phyloP scores from a whole-genome alignment of 768 basidiomycete genomes.

The Panellus pusillus region DNA sequence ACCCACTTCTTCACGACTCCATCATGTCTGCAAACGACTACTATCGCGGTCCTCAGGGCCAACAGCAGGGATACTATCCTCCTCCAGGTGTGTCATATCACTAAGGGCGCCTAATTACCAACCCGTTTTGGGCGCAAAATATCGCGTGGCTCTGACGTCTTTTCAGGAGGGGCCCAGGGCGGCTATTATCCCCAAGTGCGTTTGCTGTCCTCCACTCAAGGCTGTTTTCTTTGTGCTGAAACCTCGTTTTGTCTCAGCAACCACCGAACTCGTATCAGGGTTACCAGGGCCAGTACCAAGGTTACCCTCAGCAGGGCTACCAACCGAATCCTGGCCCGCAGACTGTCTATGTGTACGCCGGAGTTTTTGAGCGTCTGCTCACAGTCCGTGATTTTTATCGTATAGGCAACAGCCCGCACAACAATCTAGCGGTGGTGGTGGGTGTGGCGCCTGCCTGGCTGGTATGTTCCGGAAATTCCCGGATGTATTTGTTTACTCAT shows the following conservation, averaged over 20 bases:
- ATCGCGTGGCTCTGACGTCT: constrained; percentile 4
- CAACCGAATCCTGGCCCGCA: constrained; percentile 59
- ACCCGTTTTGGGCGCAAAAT: neutral
- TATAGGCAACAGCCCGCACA: constrained; percentile 49
- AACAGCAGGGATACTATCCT: constrained; percentile 55
- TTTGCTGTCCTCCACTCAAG: neutral
- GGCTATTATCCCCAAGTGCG: constrained; percentile 65
- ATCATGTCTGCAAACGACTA: constrained; percentile 77
- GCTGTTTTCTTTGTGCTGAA: neutral
- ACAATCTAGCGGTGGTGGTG: constrained; percentile 44
- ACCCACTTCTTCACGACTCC: neutral
- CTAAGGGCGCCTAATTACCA: constrained; percentile 14
- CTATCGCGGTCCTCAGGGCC: constrained; percentile 45
- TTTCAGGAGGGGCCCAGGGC: constrained; percentile 48
- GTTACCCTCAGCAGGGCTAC: constrained; percentile 60
- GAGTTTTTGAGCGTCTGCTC: neutral
- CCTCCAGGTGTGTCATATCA: constrained; percentile 42
- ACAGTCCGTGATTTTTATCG: constrained; percentile 1
- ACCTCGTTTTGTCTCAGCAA: constrained; percentile 41
- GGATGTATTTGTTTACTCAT: too few relatives aligned
- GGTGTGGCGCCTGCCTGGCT: constrained; percentile 67
- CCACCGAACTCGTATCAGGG: constrained; percentile 68
- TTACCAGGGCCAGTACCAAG: constrained; percentile 30
- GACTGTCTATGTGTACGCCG: constrained; percentile 73
- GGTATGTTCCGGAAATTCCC: constrained; percentile 46